Evolutionary conservation across 2,329 filamentous ascomycete genomes (phyloP).

Genomic region (Phialemoniopsis sp.): DNA sequence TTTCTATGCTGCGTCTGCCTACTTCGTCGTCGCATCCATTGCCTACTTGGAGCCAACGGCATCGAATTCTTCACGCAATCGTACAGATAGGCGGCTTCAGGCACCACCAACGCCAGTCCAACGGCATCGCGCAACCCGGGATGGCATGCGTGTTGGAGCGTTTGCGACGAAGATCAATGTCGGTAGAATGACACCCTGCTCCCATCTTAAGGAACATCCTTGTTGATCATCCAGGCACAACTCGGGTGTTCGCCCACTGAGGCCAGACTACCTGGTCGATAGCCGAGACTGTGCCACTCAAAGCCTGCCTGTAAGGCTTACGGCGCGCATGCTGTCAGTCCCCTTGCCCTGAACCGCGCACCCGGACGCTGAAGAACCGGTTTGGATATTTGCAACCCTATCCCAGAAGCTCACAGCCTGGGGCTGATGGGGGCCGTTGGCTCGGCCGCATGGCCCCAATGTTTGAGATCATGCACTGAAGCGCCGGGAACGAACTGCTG

Average conservation of each 20-base stretch:
- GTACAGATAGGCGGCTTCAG: neutral
- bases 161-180: neutral
- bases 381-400: neutral
- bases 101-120: neutral
- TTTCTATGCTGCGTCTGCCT: neutral
- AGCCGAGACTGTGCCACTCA: neutral
- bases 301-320: neutral
- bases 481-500: conserved; percentile 1
- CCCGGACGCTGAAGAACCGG: neutral
- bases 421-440: neutral
- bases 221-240: too few relatives aligned
- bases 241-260: too few relatives aligned
- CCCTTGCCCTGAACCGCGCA: too few relatives aligned
- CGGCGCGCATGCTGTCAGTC: neutral
- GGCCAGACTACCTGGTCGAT: too few relatives aligned
- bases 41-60: too few relatives aligned
- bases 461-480: conserved; percentile 2
- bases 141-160: neutral
- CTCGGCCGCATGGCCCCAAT: neutral
- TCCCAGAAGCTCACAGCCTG: neutral
- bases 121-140: neutral
- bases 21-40: neutral
- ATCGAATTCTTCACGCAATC: neutral
- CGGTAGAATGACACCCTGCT: too few relatives aligned
- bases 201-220: too few relatives aligned